These are phyloP conservation scores for Farysia itapuensis DNA, from an alignment of 1,284 basidiomycete genomes.

Conservation along the genomic window DNA sequence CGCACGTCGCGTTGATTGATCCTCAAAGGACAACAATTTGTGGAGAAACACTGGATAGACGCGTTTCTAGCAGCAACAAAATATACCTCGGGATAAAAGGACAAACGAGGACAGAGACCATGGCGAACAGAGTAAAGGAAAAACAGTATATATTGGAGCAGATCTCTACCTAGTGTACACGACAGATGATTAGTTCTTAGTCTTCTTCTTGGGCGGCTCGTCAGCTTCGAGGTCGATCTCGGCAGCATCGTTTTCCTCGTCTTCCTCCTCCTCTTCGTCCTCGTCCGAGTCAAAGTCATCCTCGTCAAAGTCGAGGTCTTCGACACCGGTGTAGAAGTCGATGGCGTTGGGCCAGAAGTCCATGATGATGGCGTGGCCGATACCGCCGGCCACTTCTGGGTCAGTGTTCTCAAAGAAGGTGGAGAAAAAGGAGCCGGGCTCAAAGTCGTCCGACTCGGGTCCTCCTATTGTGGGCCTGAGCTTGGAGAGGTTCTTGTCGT, in stretches of 20 bases:
- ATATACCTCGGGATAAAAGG: too few species aligned
- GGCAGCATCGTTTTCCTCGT: slow-evolving; percentile 47
- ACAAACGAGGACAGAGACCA: too few species aligned
- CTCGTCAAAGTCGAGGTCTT: slow-evolving; percentile 45
- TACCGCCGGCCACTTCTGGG: slow-evolving; percentile 44
- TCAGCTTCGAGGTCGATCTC: slow-evolving; percentile 57
- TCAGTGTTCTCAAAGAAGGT: slow-evolving; percentile 69
- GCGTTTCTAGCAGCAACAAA: too few species aligned
- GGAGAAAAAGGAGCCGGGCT: slow-evolving; percentile 83
- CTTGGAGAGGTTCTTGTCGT: slow-evolving; percentile 74
- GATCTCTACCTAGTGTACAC: too few species aligned
- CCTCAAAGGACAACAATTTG: too few species aligned
- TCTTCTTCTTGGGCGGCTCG: slow-evolving; percentile 52
- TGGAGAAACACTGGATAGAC: too few species aligned
- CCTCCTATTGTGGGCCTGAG: slow-evolving; percentile 69
- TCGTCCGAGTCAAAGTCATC: slow-evolving; percentile 47
- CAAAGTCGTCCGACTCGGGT: slow-evolving; percentile 62
- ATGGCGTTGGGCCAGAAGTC: slow-evolving; percentile 55
- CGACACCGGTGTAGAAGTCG: slow-evolving; percentile 50
- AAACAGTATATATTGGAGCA: too few species aligned
- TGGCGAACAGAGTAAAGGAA: too few species aligned
- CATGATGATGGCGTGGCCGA: slow-evolving; percentile 52
- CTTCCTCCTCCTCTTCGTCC: slow-evolving; percentile 52
- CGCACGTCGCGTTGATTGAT: too few species aligned
- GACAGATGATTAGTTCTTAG: slow-evolving; percentile 36